Evolutionary conservation across 2,329 filamentous ascomycete species (phyloP), one percentile per base, ranked within the genome.

Genomic region (Trichoderma koningiopsis): DNA sequence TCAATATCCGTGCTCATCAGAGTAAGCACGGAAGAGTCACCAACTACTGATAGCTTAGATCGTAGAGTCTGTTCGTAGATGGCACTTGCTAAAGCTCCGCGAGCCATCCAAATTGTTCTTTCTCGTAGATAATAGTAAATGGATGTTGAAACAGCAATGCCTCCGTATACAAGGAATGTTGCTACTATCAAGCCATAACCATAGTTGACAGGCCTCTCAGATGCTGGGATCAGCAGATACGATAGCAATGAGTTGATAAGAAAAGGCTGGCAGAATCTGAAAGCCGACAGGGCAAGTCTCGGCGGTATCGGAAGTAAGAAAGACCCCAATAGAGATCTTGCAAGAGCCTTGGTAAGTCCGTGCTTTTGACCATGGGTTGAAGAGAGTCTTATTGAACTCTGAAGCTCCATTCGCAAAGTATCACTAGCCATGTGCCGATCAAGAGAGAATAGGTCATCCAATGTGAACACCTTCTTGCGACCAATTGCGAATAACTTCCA

Each of bases 1-100:
- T 84, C 83, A 11, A 85, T 76, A 59, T 86, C 84, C 4, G 81
- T 79, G 68, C 79, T 83, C 83, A 85, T 85, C 3, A 85, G 76
- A 0, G 83, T 84, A 55, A 85, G 71, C 0, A 82, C 78, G 0
- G 81, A 79, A 3, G 79, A 77, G n/a, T 82, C 78, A 40, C 81
- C 78, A 3, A 78, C 74, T 0, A 75, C 73, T 0, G 76, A 76
- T 3, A 79, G 68, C 7, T 77, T 77, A n/a, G 79, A 71, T 16
- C 72, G 71, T 0, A 76, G 77, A 0, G 78, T 79, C 69, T 81
- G 78, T 13, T 70, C 71, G 58, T 81, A 82, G 2, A 82, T 74
- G 3, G 74, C 75, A 0, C 77, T 72, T 1, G 74, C 76, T 0
- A 82, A 73, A 27, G 76, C 76, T 5, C 74, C 78, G 16, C 83